Evolutionary conservation across 192 early-diverging fungal genomes (phyloP), one percentile per base, ranked within the genome.

Genomic region (Podila horticola): DNA sequence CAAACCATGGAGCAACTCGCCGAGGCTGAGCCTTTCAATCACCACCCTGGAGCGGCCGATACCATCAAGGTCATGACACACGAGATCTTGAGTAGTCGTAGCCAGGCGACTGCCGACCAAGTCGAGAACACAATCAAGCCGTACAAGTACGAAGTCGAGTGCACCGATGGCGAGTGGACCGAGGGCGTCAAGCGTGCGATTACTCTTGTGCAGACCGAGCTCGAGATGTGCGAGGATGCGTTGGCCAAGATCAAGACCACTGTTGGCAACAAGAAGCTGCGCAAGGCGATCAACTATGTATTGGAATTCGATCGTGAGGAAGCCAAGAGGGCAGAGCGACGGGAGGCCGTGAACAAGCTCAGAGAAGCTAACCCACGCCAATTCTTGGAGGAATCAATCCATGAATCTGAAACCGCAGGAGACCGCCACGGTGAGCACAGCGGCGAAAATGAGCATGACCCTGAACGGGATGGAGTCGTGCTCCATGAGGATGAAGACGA

Each of bases 111-210:
- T 8, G 91, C 96, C 12, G 98, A 98, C 75, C 97, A 98, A 84
- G 98, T 99, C 10, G 98, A 99, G 71, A 99, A 98, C 86, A 98
- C 96, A 3, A 97, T 99, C 84, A 99, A 99, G 84, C 98, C 97
- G 19, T 97, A 94, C 88, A 99, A 99, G 86, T 97, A 96, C 71
- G 97, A 99, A 84, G 94, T 98, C 13, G 97, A 99, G 75, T 90
- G 93, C 41, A 91, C 93, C 24, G 94, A 95, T 29, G 86, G 90
- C 62, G 98, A 99, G 82, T 99, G 98, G 98, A 82, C 84, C 22
- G 95, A 98, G 66, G 98, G 95, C 15, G 90, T 92, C 66, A 93
- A 93, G 74, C 90, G 95, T 31, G 88, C 97, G 4, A 86, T 92
- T 17, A 74, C 74, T 0, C 74, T 96, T 64, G 66, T 99, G 4